Evolutionary conservation across 345 rosid genomes (phyloP), one percentile per base, ranked within the genome.

Genomic region (Mercurialis annua): DNA sequence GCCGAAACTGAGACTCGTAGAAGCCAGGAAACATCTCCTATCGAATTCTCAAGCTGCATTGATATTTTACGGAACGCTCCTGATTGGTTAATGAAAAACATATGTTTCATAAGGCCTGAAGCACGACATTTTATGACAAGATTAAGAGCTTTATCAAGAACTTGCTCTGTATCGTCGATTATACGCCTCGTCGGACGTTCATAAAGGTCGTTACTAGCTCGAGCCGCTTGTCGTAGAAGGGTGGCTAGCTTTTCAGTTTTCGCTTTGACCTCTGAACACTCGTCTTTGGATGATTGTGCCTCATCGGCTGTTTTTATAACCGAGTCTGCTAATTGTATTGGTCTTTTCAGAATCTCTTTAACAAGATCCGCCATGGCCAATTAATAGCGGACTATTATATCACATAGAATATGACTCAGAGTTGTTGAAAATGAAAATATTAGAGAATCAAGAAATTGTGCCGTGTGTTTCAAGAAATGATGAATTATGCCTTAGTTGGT

Each of bases 1-100:
- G 78, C 76, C 0, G 88, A 78, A 38, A 89, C 88, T 0, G 93
- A 87, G 18, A 92, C 98, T 6, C 93, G 75, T 2, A 87, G 59
- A 20, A 89, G 85, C 96, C 96, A 92, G 0, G 92, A 83, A 7
- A 89, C 92, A 77, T 92, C 93, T 16, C 90, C 96, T 1, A 87
- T 77, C 0, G 93, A 89, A 68, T 92, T 89, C 79, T 87, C 98
- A 5, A 92, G 82, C 74, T 89, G 96, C 79, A 76, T 78, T 0
- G 84, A 72, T 33, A 77, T 77, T 65, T 89, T 89, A 0, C 88
- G 62, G 30, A 92, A 89, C 21, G 98, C 93, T 3, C 88, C 89
- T 0, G 98, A 88, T 4, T 93, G 98, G 58, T 83, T 89, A 42
- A 89, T 84, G 65, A 93, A 87, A 84, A 92, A 87, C 47, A 91